Conservation (phyloP, 331 rosid species). For the Erythrophleum ivorense region DNA sequence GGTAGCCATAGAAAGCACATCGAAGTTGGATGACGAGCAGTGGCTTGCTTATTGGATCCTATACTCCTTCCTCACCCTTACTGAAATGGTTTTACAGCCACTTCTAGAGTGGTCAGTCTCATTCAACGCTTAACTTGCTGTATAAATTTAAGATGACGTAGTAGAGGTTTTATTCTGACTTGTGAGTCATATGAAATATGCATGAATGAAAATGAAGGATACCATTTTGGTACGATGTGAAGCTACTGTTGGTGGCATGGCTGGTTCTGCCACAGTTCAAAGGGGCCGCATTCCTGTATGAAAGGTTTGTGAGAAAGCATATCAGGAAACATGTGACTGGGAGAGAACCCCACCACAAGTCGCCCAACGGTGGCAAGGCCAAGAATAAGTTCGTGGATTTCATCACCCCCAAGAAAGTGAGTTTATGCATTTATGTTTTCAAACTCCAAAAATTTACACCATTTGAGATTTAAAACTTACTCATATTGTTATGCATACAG, state of each 20-base stretch:
- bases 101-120: slow-evolving; percentile 62
- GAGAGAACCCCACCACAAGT: slow-evolving; percentile 21
- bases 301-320: slow-evolving; percentile 74
- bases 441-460: neutral
- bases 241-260: slow-evolving; percentile 86
- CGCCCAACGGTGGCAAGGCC: slow-evolving; percentile 47
- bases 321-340: slow-evolving; percentile 49
- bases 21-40: slow-evolving; percentile 82
- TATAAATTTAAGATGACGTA: neutral
- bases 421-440: slow-evolving; percentile 18
- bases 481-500: slow-evolving; percentile 35
- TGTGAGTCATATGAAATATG: neutral
- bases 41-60: slow-evolving; percentile 98
- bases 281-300: slow-evolving; percentile 90
- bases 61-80: slow-evolving; percentile 88
- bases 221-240: slow-evolving; percentile 87
- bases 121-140: too few species aligned
- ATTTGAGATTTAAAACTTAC: neutral
- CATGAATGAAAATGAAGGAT: slow-evolving; percentile 52
- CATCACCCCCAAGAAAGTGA: slow-evolving; percentile 65
- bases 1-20: slow-evolving; percentile 80
- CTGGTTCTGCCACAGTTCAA: slow-evolving; percentile 87
- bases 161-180: neutral
- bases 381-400: slow-evolving; percentile 66
- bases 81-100: slow-evolving; percentile 76